Percentiles rank a stretch among this genome's conserved stretches.
Conservation (phyloP, 176 grass and related monocot genomes). For the Poa annua region DNA sequence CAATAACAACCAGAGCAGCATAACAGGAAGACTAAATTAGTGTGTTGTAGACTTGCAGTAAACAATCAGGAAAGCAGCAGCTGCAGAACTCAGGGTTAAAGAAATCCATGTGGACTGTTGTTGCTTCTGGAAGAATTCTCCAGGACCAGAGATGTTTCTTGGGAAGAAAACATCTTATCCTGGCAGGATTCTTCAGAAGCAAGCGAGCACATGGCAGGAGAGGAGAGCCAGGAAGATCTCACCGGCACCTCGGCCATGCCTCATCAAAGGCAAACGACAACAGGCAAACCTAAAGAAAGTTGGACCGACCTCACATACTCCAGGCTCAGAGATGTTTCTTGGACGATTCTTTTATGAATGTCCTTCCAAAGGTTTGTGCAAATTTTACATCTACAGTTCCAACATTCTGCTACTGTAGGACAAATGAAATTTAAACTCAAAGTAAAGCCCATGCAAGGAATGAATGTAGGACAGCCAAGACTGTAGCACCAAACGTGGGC, state of each 20-base stretch:
- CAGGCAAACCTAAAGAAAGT: conserved; percentile 23
- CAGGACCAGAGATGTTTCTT: conserved; percentile 26
- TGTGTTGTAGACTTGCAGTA: neutral
- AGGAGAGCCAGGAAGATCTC: conserved; percentile 25
- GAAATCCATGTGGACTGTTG: neutral
- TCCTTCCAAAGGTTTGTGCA: neutral
- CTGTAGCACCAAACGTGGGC: neutral
- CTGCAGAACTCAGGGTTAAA: neutral
- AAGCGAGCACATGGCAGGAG: conserved; percentile 41
- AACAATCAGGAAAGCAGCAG: conserved; percentile 34
- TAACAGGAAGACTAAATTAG: neutral
- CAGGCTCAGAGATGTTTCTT: no score
- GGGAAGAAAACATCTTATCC: neutral
- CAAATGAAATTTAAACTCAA: neutral
- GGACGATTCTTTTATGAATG: neutral
- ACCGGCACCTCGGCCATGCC: conserved; percentile 37
- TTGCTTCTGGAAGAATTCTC: conserved; percentile 42
- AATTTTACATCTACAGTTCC: neutral
- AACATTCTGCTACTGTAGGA: neutral
- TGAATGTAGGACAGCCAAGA: neutral
- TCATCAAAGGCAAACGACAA: conserved; percentile 23
- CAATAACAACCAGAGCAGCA: neutral
- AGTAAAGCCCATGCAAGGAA: neutral
- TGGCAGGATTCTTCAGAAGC: conserved; percentile 47
- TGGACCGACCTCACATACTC: neutral